Evolutionary conservation across 164 flowering plant genomes (phyloP).

Genomic region (Cinnamomum chago): DNA sequence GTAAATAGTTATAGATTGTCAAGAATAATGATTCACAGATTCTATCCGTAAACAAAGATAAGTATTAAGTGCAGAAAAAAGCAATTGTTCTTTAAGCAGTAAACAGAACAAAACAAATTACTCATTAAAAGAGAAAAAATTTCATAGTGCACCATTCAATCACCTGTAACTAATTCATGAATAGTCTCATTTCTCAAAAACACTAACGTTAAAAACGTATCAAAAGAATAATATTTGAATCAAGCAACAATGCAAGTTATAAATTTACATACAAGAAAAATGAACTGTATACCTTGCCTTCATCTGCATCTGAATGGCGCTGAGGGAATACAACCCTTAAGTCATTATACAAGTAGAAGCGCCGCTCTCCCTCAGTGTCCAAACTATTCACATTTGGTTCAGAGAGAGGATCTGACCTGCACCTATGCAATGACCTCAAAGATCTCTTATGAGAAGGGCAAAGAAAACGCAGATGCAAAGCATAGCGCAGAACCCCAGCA

Average conservation of each 20-base stretch:
- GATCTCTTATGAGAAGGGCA: constrained; percentile 58
- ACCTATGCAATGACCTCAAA: constrained; percentile 49
- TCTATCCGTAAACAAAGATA: too few species aligned
- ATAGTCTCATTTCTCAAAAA: not conserved
- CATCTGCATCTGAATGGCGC: constrained; percentile 90
- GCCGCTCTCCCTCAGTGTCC: constrained; percentile 47
- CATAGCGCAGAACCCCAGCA: constrained; percentile 81
- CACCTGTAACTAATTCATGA: not conserved
- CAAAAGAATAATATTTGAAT: not conserved
- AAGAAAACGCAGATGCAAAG: constrained; percentile 83
- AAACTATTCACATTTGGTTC: constrained; percentile 24
- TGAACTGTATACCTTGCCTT: constrained; percentile 75
- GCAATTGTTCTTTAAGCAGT: too few species aligned
- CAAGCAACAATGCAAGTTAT: not conserved
- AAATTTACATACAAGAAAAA: not conserved
- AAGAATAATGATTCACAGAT: too few species aligned
- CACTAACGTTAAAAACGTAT: not conserved
- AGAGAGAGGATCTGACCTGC: constrained; percentile 62
- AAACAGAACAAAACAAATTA: not conserved
- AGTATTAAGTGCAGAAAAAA: too few species aligned
- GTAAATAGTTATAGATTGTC: too few species aligned
- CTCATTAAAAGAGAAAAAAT: not conserved
- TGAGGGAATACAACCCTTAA: constrained; percentile 92
- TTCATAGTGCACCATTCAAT: too few species aligned
- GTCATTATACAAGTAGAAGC: constrained; percentile 82